Evolutionary conservation across 352 stramenopile species (phyloP).

Genomic region (Phytophthora kernoviae): DNA sequence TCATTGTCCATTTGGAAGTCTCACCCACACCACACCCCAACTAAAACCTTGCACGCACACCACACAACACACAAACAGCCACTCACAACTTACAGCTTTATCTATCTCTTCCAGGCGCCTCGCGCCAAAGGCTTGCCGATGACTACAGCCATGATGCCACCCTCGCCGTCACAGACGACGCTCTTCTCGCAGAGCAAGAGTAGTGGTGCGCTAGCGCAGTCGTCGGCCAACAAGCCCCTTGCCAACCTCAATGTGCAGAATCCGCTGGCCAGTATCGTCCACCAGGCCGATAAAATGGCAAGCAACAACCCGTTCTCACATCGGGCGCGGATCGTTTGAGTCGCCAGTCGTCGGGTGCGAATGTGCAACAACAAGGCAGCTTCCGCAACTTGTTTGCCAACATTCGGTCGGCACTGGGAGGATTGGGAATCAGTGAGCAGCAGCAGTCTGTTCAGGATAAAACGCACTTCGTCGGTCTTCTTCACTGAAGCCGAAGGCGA

Average conservation of each 20-base stretch:
- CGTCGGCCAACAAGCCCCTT: conserved; percentile 36
- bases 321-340: conserved; percentile 8
- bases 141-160: no score
- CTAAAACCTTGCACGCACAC: no score
- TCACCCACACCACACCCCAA: no score
- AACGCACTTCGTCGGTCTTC: conserved; percentile 22
- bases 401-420: conserved; percentile 47
- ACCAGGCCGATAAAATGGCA: conserved; percentile 60
- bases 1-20: no score
- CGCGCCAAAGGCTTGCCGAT: no score
- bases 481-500: conserved; percentile 14
- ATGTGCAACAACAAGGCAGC: conserved; percentile 33
- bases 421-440: conserved; percentile 55
- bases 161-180: no score
- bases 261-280: conserved; percentile 58
- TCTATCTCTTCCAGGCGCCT: no score
- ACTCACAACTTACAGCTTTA: no score
- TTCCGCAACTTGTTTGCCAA: conserved; percentile 66
- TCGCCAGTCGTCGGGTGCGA: conserved; percentile 20
- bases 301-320: conserved; percentile 33
- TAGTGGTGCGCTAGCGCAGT: conserved; percentile 1
- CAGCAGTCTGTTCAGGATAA: conserved; percentile 36
- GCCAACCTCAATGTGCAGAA: conserved; percentile 27
- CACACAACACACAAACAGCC: no score
- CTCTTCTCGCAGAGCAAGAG: no score